phyloP scores from a whole-genome alignment of 495 filamentous ascomycete species.

The Mytilinidion resinicola region DNA sequence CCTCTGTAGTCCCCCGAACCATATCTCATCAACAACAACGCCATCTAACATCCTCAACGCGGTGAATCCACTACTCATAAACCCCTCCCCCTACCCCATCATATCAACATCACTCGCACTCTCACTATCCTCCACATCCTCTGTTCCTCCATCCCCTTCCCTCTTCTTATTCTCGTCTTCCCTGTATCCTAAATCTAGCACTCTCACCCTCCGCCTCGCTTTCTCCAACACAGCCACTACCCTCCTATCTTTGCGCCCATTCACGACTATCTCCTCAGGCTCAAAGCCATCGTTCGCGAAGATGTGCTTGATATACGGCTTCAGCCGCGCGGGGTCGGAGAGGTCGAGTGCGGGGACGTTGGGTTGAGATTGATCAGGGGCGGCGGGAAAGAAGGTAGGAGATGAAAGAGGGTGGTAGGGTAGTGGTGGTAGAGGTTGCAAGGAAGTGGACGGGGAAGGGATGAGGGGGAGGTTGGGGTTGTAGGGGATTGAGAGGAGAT shows the following conservation, averaged over 20 bases:
- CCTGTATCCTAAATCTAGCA: conserved; percentile 31
- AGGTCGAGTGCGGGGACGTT: neutral
- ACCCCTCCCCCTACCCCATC: neutral
- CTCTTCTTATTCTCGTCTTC: conserved; percentile 1
- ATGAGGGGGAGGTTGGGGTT: neutral
- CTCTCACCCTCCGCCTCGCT: conserved; percentile 28
- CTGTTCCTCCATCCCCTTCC: neutral
- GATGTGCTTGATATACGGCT: conserved; percentile 16
- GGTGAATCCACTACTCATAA: no score
- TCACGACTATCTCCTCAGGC: conserved; percentile 30
- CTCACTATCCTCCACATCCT: conserved; percentile 1
- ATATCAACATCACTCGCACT: conserved; percentile 8
- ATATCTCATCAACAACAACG: no score
- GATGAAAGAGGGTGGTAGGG: neutral
- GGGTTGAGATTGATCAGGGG: neutral
- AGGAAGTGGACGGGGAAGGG: neutral
- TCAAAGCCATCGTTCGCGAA: conserved; percentile 27
- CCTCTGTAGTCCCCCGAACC: no score
- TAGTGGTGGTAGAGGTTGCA: neutral
- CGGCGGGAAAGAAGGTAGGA: neutral
- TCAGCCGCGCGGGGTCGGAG: neutral
- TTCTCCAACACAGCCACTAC: conserved; percentile 31
- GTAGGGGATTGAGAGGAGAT: neutral
- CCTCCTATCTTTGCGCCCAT: conserved; percentile 29
- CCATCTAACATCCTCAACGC: no score